Conservation (phyloP, 257 asterid species). For the Vinca minor region DNA sequence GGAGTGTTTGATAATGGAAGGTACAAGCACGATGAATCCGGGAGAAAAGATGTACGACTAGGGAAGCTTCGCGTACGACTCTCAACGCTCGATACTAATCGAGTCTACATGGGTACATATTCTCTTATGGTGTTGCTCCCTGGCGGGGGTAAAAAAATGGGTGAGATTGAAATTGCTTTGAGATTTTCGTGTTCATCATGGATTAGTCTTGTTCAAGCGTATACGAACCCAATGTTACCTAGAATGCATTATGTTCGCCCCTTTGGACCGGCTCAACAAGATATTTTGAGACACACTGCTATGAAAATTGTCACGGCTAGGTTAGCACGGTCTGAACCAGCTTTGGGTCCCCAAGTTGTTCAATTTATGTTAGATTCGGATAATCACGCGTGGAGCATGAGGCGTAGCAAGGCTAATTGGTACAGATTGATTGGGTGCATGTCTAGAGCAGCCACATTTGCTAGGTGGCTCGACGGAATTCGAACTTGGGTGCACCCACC, state of each 20-base stretch:
- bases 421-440: slow-evolving; percentile 70
- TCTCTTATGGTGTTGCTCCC: slow-evolving; percentile 60
- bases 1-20: slow-evolving; percentile 84
- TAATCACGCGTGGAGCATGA: slow-evolving; percentile 85
- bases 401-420: slow-evolving; percentile 93
- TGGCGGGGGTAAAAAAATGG: slow-evolving; percentile 79
- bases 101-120: slow-evolving; percentile 62
- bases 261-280: slow-evolving; percentile 77
- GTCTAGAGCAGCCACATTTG: slow-evolving; percentile 54
- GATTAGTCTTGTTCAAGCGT: slow-evolving; percentile 70
- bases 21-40: slow-evolving; percentile 42
- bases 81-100: slow-evolving; percentile 71
- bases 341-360: slow-evolving; percentile 77
- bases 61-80: slow-evolving; percentile 80
- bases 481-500: slow-evolving; percentile 63
- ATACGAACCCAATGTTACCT: slow-evolving; percentile 68
- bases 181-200: slow-evolving; percentile 73
- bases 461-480: slow-evolving; percentile 64
- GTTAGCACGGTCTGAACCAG: slow-evolving; percentile 77
- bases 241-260: slow-evolving; percentile 89
- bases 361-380: slow-evolving; percentile 83
- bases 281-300: slow-evolving; percentile 61
- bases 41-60: slow-evolving; percentile 54
- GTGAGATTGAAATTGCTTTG: slow-evolving; percentile 70
- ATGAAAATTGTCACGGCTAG: slow-evolving; percentile 64